Evolutionary conservation across 2,329 filamentous ascomycete genomes (phyloP).

Genomic region (Coniochaeta pulveracea): DNA sequence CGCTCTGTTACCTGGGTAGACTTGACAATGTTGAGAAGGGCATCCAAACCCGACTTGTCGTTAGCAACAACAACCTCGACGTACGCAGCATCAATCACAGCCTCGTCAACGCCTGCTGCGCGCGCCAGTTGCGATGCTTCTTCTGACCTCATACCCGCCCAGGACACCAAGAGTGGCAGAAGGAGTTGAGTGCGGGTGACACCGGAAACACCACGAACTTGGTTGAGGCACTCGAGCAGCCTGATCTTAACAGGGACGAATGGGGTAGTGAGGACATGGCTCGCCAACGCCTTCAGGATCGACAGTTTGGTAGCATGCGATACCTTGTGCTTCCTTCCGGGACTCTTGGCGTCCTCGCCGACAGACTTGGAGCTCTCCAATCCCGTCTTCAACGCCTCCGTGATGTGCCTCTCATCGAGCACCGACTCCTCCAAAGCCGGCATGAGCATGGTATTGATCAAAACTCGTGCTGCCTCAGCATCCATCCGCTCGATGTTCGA

Average conservation of each 20-base stretch:
- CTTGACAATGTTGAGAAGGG: slow-evolving; percentile 36
- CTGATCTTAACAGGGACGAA: slow-evolving; percentile 57
- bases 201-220: slow-evolving; percentile 58
- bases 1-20: slow-evolving; percentile 28
- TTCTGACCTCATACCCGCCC: slow-evolving; percentile 44
- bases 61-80: slow-evolving; percentile 43
- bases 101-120: slow-evolving; percentile 19
- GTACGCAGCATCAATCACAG: slow-evolving; percentile 23
- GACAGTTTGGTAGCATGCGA: slow-evolving; percentile 51
- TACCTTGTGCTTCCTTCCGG: slow-evolving; percentile 30
- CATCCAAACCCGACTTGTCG: slow-evolving; percentile 38
- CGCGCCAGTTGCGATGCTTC: slow-evolving; percentile 39
- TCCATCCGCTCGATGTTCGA: slow-evolving; percentile 37
- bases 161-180: slow-evolving; percentile 62
- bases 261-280: slow-evolving; percentile 60
- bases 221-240: slow-evolving; percentile 61
- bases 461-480: slow-evolving; percentile 41
- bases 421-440: slow-evolving; percentile 77
- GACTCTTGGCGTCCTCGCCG: slow-evolving; percentile 10
- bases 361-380: slow-evolving; percentile 39
- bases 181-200: slow-evolving; percentile 62
- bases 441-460: slow-evolving; percentile 57
- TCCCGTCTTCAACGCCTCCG: slow-evolving; percentile 47
- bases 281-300: slow-evolving; percentile 61
- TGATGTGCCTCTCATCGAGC: slow-evolving; percentile 63